Percentiles rank a stretch among this genome's conserved stretches.
Conservation (phyloP, 768 basidiomycete genomes). For the Glaciozyma martinii region DNA sequence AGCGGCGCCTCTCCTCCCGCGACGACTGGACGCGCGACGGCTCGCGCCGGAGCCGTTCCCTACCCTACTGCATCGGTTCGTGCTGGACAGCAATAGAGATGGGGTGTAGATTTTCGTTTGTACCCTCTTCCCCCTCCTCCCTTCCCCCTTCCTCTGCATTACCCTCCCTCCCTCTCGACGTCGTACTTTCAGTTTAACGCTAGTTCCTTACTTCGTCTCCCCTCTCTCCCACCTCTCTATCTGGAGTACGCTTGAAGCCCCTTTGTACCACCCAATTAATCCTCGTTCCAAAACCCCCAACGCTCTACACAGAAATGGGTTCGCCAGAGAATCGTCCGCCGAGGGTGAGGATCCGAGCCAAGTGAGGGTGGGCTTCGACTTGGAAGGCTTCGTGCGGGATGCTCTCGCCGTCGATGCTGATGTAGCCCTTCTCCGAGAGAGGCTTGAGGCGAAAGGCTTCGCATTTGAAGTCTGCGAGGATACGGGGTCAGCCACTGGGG, state of each 20-base stretch:
- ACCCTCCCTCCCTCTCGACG: not conserved
- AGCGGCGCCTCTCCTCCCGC: not conserved
- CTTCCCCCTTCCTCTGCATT: not conserved
- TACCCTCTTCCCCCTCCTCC: no score
- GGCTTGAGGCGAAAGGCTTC: slow-evolving; percentile 29
- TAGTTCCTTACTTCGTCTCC: not conserved
- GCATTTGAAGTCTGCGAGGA: slow-evolving; percentile 8
- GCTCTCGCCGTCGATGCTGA: slow-evolving; percentile 70
- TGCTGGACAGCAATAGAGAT: not conserved
- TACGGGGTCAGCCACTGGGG: no score
- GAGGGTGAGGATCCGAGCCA: slow-evolving; percentile 19
- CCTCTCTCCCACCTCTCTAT: not conserved
- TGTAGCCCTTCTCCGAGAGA: slow-evolving; percentile 50
- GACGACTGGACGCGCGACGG: not conserved
- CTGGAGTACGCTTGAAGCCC: no score
- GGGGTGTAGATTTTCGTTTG: not conserved
- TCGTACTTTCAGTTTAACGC: no score
- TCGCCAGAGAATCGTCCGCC: not conserved
- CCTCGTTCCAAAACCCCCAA: no score
- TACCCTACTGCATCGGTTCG: not conserved
- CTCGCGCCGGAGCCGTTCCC: not conserved
- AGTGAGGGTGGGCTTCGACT: slow-evolving; percentile 55
- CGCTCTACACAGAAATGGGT: no score
- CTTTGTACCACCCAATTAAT: no score
- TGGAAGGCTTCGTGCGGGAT: slow-evolving; percentile 66